A percentile compares a stretch with the other conserved stretches of the same genome.
Evolutionary conservation across 495 filamentous ascomycete species (phyloP).

Genomic region (Daldinia concentrica): DNA sequence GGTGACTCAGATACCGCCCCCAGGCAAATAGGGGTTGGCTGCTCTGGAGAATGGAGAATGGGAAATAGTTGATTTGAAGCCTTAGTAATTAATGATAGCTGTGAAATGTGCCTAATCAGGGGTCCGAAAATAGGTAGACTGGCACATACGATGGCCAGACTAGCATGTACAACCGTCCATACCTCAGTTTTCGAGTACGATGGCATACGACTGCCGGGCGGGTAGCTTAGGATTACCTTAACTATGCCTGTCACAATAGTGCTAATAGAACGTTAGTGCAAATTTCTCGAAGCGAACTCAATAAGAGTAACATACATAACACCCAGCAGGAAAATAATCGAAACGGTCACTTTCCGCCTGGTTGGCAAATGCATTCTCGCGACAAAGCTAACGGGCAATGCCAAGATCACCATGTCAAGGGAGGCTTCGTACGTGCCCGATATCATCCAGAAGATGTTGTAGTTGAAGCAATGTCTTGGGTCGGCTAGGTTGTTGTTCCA

Average conservation of each 20-base stretch:
- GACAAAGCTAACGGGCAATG: neutral
- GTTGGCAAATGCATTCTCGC: neutral
- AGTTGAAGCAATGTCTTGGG: neutral
- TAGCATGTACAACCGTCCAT: neutral
- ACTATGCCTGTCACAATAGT: neutral
- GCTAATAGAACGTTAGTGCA: neutral
- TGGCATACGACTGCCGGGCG: neutral
- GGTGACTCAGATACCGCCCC: neutral
- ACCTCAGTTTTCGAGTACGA: neutral
- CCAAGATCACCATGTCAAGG: neutral
- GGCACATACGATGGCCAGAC: neutral
- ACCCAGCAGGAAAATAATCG: neutral
- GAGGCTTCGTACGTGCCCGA: neutral
- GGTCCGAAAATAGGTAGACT: neutral
- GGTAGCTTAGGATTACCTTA: neutral
- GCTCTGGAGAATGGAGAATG: neutral
- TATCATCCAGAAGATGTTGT: neutral
- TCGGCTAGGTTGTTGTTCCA: neutral
- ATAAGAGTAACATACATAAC: neutral
- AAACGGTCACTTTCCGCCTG: neutral
- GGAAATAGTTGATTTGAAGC: neutral
- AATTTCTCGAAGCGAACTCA: neutral
- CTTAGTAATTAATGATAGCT: neutral
- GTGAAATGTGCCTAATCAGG: neutral
- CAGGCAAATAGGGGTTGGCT: neutral